Conservation (phyloP, 257 asterid species). For the Ophiorrhiza pumila region DNA sequence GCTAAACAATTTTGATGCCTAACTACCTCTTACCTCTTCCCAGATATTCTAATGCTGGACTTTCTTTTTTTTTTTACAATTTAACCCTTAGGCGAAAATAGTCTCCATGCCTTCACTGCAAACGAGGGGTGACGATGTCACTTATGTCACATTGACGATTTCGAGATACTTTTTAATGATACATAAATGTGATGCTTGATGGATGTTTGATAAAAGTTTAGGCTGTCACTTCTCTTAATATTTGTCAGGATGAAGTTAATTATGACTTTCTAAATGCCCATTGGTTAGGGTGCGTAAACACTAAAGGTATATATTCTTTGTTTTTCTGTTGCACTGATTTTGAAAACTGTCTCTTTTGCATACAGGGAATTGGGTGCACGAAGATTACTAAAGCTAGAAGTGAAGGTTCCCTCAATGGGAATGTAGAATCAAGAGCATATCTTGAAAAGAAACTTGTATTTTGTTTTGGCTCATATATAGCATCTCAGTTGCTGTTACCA, state of each 20-base stretch:
- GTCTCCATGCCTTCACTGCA: neutral
- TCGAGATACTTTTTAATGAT: neutral
- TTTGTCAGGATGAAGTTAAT: neutral
- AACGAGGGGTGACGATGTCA: neutral
- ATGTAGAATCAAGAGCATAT: slow-evolving; percentile 85
- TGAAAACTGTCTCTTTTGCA: slow-evolving; percentile 16
- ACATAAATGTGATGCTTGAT: neutral
- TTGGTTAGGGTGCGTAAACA: no score
- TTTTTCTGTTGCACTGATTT: neutral
- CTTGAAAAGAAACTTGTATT: slow-evolving; percentile 92
- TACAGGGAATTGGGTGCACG: slow-evolving; percentile 96
- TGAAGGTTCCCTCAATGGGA: slow-evolving; percentile 60
- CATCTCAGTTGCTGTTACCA: slow-evolving; percentile 86
- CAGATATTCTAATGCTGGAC: neutral
- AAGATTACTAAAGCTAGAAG: slow-evolving; percentile 71
- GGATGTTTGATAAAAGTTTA: neutral
- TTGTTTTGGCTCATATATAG: slow-evolving; percentile 89
- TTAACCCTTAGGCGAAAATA: neutral
- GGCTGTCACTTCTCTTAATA: neutral
- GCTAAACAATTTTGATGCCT: neutral
- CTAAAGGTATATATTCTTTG: neutral
- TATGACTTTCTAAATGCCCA: neutral
- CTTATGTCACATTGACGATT: neutral
- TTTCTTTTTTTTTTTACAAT: neutral
- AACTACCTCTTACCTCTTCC: neutral